These are phyloP conservation scores for Vitis cinerea DNA, from an alignment of 164 flowering plant species.

Conservation along the genomic window DNA sequence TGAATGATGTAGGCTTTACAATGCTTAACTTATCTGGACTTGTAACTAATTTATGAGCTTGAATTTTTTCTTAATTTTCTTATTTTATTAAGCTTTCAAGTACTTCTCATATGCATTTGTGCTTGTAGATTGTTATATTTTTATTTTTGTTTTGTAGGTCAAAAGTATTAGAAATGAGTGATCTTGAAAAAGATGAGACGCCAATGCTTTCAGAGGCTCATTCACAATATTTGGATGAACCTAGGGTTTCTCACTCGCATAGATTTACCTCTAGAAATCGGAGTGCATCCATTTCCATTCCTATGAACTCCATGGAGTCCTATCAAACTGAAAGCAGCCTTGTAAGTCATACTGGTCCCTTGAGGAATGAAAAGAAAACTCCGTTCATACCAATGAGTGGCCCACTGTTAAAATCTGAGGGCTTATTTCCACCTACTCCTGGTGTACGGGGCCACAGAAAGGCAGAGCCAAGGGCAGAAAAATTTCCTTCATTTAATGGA, in stretches of 20 bases:
- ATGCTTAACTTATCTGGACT: too few relatives aligned
- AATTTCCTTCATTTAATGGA: constrained; percentile 35
- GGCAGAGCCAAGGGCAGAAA: constrained; percentile 33
- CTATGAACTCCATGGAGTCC: constrained; percentile 34
- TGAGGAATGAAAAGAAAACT: constrained; percentile 41
- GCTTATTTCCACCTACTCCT: constrained; percentile 18
- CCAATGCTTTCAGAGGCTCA: constrained; percentile 55
- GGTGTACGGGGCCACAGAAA: constrained; percentile 14
- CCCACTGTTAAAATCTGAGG: constrained; percentile 41
- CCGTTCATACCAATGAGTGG: constrained; percentile 62
- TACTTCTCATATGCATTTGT: too few relatives aligned
- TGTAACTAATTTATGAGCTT: too few relatives aligned
- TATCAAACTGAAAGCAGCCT: constrained; percentile 27
- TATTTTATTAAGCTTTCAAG: too few relatives aligned
- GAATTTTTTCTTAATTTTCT: too few relatives aligned
- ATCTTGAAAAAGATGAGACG: constrained; percentile 52
- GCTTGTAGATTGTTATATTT: too few relatives aligned
- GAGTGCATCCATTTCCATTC: constrained; percentile 62
- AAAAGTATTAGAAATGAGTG: constrained; percentile 30
- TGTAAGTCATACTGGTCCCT: constrained; percentile 69
- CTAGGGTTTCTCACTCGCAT: constrained; percentile 20
- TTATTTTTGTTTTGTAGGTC: constrained; percentile 6
- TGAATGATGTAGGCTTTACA: too few relatives aligned
- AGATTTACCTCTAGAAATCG: constrained; percentile 26
- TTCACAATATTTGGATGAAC: constrained; percentile 23